Conservation (phyloP, 257 asterid species). For the Linaria vulgaris region DNA sequence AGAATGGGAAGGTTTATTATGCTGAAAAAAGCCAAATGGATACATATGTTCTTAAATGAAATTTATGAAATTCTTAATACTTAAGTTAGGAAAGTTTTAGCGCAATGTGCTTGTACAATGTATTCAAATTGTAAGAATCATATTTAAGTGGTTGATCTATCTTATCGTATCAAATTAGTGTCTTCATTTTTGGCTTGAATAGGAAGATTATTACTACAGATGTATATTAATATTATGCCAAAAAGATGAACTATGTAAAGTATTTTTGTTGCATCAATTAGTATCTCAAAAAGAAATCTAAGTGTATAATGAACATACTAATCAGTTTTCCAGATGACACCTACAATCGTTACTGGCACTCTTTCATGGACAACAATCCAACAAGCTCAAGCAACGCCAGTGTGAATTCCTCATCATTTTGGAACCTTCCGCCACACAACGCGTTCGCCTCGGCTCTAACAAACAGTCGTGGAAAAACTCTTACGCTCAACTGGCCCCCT, state of each 20-base stretch:
- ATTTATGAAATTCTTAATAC: too few relatives aligned
- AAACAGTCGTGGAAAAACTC: slow-evolving; percentile 54
- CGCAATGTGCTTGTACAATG: too few relatives aligned
- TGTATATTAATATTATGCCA: too few relatives aligned
- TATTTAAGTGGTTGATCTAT: too few relatives aligned
- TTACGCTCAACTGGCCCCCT: slow-evolving; percentile 72
- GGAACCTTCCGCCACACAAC: slow-evolving; percentile 77
- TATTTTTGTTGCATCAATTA: not conserved
- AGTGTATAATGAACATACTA: slow-evolving; percentile 20
- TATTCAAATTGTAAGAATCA: too few relatives aligned
- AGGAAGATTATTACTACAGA: not conserved
- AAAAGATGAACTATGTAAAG: not conserved
- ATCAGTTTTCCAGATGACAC: slow-evolving; percentile 81
- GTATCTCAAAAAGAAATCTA: slow-evolving; percentile 5
- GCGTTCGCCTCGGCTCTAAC: slow-evolving; percentile 69
- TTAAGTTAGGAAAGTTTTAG: too few relatives aligned
- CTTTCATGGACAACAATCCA: slow-evolving; percentile 50
- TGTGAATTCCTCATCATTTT: slow-evolving; percentile 45
- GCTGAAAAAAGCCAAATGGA: not conserved
- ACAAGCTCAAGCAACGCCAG: slow-evolving; percentile 52
- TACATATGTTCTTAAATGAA: not conserved
- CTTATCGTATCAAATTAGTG: not conserved
- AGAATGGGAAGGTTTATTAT: too few relatives aligned
- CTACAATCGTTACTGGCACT: slow-evolving; percentile 73
- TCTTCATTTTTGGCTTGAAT: not conserved